Percentiles rank a stretch among this genome's conserved stretches.
Conservation (phyloP, 1,284 basidiomycete genomes). For the Sphaerobolus stellatus region DNA sequence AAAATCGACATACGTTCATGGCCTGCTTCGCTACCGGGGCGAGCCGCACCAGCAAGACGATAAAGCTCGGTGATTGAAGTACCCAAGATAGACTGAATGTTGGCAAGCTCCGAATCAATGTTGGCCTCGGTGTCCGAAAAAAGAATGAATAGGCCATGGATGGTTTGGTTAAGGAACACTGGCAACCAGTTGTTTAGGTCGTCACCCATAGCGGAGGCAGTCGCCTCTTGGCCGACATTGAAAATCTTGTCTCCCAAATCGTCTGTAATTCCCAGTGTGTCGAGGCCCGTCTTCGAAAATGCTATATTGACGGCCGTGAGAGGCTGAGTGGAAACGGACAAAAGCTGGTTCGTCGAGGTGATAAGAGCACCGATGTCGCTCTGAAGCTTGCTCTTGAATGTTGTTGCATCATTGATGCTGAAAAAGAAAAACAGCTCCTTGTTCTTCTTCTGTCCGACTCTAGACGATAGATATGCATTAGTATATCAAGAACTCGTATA, state of each 20-base stretch:
- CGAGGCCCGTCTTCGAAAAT: slow-evolving; percentile 14
- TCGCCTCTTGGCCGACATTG: slow-evolving; percentile 10
- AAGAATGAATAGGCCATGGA: slow-evolving; percentile 11
- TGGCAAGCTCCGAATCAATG: not conserved
- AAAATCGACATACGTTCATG: slow-evolving; percentile 8
- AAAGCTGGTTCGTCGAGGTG: slow-evolving; percentile 4
- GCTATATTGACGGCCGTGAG: slow-evolving; percentile 13
- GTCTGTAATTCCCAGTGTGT: slow-evolving; percentile 12
- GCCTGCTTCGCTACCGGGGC: slow-evolving; percentile 8
- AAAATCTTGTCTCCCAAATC: slow-evolving; percentile 21
- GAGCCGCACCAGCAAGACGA: not conserved
- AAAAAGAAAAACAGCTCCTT: slow-evolving; percentile 10
- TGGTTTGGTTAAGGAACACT: slow-evolving; percentile 15
- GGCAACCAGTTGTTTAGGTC: slow-evolving; percentile 14
- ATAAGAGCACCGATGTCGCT: slow-evolving; percentile 6
- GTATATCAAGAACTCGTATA: not conserved
- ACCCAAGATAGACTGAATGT: slow-evolving; percentile 5
- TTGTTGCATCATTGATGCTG: not conserved
- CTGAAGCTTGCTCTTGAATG: slow-evolving; percentile 12
- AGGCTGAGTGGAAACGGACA: slow-evolving; percentile 8
- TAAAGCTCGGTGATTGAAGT: slow-evolving; percentile 4
- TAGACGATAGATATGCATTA: not conserved
- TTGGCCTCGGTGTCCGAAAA: not conserved
- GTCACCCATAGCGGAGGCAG: slow-evolving; percentile 16
- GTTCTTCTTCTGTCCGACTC: slow-evolving; percentile 10